phyloP scores from a whole-genome alignment of 2,329 filamentous ascomycete species.

The Sphaceloma murrayae region DNA sequence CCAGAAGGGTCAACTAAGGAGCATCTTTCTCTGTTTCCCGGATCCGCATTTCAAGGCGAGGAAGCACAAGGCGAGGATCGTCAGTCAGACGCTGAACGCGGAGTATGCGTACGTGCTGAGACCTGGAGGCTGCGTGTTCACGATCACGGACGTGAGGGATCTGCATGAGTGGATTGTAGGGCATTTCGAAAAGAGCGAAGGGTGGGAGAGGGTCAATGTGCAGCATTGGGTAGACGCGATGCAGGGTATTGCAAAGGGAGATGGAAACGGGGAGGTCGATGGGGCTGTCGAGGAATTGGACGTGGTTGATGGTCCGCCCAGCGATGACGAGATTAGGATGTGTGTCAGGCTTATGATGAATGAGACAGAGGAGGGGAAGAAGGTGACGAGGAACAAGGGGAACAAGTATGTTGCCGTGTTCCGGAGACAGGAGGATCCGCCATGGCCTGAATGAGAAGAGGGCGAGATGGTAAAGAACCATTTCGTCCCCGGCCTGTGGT shows the following conservation, averaged over 20 bases:
- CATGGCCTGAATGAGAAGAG: constrained; percentile 53
- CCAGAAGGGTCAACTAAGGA: constrained; percentile 64
- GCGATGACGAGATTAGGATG: constrained; percentile 57
- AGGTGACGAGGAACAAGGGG: constrained; percentile 83
- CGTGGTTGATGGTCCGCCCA: constrained; percentile 48
- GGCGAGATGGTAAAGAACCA: too few relatives aligned
- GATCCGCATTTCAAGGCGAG: constrained; percentile 96
- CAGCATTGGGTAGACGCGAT: constrained; percentile 58
- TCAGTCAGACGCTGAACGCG: constrained; percentile 67
- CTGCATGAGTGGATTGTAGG: constrained; percentile 87
- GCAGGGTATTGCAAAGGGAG: too few relatives aligned
- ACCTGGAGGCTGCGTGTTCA: constrained; percentile 83
- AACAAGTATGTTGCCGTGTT: constrained; percentile 88
- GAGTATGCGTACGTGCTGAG: constrained; percentile 85
- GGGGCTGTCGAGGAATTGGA: constrained; percentile 40
- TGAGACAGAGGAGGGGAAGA: constrained; percentile 95
- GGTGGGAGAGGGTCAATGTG: constrained; percentile 68
- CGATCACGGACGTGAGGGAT: constrained; percentile 94
- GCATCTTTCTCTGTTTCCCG: constrained; percentile 96
- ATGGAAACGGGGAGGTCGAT: constrained; percentile 56
- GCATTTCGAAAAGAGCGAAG: constrained; percentile 67
- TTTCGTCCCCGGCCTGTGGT: too few relatives aligned
- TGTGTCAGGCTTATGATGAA: constrained; percentile 65
- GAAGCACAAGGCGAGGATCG: constrained; percentile 95
- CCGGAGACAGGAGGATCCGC: constrained; percentile 66